A percentile compares a stretch with the other conserved stretches of the same genome.
phyloP scores from a whole-genome alignment of 75 land plant genomes.

The Pseudotsuga menziesii region DNA sequence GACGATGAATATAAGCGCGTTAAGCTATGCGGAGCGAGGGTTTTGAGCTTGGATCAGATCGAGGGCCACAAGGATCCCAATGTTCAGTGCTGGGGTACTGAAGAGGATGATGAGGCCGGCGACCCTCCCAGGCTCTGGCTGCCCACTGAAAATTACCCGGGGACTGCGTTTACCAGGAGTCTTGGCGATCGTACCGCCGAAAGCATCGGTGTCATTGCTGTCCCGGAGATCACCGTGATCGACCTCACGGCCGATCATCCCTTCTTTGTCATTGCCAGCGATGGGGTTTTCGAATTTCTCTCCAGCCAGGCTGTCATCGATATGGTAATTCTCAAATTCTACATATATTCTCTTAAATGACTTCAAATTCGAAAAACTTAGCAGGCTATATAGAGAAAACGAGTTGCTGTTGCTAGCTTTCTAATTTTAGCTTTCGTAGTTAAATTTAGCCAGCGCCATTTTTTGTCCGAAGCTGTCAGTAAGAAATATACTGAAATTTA shows the following conservation, averaged over 20 bases:
- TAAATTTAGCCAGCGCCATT: no score
- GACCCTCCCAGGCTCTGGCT: conserved; percentile 92
- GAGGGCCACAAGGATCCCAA: conserved; percentile 74
- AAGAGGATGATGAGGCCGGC: conserved; percentile 72
- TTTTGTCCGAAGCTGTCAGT: no score
- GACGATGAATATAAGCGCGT: conserved; percentile 64
- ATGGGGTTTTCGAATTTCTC: conserved; percentile 80
- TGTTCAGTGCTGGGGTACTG: conserved; percentile 74
- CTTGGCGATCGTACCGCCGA: conserved; percentile 73
- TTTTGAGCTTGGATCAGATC: conserved; percentile 62
- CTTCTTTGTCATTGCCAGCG: conserved; percentile 77
- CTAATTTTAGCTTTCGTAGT: no score
- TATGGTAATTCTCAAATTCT: conserved; percentile 36
- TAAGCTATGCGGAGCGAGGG: conserved; percentile 67
- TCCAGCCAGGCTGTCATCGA: conserved; percentile 59
- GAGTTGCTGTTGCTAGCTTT: no score
- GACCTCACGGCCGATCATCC: conserved; percentile 43
- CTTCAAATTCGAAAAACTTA: no score
- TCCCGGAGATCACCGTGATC: conserved; percentile 45
- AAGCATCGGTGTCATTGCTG: conserved; percentile 65
- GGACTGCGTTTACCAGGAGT: conserved; percentile 79
- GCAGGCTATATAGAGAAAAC: no score
- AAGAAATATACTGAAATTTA: no score
- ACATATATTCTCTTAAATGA: no score
- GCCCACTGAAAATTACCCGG: conserved; percentile 68